A percentile compares a stretch with the other conserved stretches of the same genome.
Evolutionary conservation across 768 basidiomycete species (phyloP).

Genomic region (Cystofilobasidium bisporidii): DNA sequence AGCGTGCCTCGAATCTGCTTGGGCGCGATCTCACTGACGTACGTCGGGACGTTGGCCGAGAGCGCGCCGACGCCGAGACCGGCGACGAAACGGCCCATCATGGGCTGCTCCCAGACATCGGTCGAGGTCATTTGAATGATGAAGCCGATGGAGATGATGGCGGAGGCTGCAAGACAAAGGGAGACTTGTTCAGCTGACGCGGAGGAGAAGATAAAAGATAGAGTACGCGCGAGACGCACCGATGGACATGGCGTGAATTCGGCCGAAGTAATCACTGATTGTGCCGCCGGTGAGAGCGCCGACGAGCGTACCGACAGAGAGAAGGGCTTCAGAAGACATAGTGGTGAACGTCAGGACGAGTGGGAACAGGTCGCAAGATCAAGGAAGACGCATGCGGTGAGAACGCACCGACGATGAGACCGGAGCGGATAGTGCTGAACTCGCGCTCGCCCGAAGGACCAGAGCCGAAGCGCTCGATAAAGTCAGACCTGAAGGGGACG

Average conservation of each 20-base stretch:
- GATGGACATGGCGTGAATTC: conserved; percentile 55
- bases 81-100: conserved; percentile 53
- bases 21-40: conserved; percentile 57
- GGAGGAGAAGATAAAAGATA: no score
- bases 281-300: conserved; percentile 56
- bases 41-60: conserved; percentile 58
- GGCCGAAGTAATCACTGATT: conserved; percentile 55
- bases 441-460: conserved; percentile 41
- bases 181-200: conserved; percentile 4
- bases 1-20: conserved; percentile 58
- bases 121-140: conserved; percentile 35
- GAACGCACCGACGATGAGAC: background rate
- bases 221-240: conserved; percentile 54
- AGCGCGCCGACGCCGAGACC: conserved; percentile 62
- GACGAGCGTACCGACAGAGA: conserved; percentile 38
- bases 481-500: conserved; percentile 49
- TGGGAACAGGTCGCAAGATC: no score
- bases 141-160: conserved; percentile 51
- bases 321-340: background rate
- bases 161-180: background rate
- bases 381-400: no score
- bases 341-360: no score
- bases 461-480: conserved; percentile 52
- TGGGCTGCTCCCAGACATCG: background rate
- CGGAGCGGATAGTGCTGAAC: conserved; percentile 48